Evolutionary conservation across 2,329 filamentous ascomycete genomes (phyloP).

Genomic region (Aspergillus thermomutatus): DNA sequence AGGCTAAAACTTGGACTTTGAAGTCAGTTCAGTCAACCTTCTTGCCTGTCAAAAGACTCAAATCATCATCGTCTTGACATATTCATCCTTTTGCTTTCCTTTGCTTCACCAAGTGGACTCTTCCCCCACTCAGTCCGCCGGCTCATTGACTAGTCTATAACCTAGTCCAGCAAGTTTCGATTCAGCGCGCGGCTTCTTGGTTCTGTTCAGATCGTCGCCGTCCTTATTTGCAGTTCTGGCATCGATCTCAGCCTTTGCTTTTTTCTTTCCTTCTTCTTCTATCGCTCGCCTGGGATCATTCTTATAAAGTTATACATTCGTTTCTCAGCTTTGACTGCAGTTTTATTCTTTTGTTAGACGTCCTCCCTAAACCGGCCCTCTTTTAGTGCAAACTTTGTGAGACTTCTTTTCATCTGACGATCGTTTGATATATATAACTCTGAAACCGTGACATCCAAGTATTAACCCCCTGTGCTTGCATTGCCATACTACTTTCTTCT

Average conservation of each 20-base stretch:
- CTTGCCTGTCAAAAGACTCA: background rate
- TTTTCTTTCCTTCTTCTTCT: background rate
- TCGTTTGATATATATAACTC: background rate
- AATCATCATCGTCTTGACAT: background rate
- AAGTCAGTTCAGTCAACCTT: background rate
- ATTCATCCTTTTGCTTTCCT: background rate
- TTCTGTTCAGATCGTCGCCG: background rate
- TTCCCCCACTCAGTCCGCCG: background rate
- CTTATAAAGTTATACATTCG: background rate
- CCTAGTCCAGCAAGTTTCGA: background rate
- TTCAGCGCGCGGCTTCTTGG: background rate
- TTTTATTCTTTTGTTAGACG: background rate
- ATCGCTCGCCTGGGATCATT: background rate
- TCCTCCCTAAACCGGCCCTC: background rate
- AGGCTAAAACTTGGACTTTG: background rate
- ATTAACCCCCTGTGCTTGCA: background rate
- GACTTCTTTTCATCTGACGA: background rate
- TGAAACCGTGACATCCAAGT: background rate
- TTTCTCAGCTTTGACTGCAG: background rate
- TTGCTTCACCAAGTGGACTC: background rate
- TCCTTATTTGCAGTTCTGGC: background rate
- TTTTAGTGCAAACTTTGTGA: background rate
- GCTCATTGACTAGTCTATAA: background rate
- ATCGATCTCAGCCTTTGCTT: background rate
- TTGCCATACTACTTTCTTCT: background rate